Conservation (phyloP, 139 green algal species). For the Chlorella vulgaris region DNA sequence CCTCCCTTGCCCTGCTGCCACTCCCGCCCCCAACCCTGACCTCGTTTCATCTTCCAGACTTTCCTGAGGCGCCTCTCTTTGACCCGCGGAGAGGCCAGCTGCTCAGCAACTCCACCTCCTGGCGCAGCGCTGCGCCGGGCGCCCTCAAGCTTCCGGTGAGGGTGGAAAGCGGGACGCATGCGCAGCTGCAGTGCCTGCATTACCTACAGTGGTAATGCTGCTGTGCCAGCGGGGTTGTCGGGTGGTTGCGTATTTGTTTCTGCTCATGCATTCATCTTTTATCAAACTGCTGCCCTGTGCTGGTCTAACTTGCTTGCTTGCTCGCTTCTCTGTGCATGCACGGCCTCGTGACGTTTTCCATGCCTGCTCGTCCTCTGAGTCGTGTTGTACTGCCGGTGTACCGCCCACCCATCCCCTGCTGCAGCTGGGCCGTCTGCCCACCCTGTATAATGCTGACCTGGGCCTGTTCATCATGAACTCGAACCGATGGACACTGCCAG, state of each 20-base stretch:
- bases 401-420: not conserved
- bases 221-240: too few species aligned
- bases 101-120: not conserved
- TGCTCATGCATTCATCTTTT: too few species aligned
- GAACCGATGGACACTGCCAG: conserved; percentile 66
- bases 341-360: not conserved
- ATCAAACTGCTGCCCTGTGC: too few species aligned
- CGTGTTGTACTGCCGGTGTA: not conserved
- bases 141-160: not conserved
- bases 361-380: not conserved
- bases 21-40: not conserved
- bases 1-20: too few species aligned
- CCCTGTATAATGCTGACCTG: conserved; percentile 76
- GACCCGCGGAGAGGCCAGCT: conserved; percentile 43
- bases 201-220: not conserved
- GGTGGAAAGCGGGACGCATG: not conserved
- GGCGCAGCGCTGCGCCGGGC: not conserved
- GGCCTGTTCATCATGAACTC: conserved; percentile 73
- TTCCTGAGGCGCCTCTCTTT: conserved; percentile 66
- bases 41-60: conserved; percentile 26
- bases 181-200: not conserved
- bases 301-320: too few species aligned
- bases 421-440: conserved; percentile 65
- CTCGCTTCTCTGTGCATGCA: too few species aligned
- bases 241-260: too few species aligned